Conservation (phyloP, 331 rosid genomes). For the Rosa hybrid region DNA sequence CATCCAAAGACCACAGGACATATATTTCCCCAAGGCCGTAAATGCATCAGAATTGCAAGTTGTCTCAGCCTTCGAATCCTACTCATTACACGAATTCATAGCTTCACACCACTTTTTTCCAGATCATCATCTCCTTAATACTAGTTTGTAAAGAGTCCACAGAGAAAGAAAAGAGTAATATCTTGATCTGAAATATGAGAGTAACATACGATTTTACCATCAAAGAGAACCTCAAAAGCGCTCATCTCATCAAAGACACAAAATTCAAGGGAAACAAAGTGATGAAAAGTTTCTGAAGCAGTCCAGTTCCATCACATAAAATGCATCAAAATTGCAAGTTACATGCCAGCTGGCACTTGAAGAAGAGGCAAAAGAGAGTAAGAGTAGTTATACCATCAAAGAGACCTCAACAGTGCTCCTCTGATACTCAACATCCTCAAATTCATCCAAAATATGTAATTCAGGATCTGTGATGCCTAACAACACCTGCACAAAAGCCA, state of each 20-base stretch:
- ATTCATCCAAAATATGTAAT: conserved; percentile 59
- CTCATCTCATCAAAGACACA: conserved; percentile 63
- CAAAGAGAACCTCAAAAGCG: conserved; percentile 50
- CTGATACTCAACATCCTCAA: conserved; percentile 82
- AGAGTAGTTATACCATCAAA: conserved; percentile 42
- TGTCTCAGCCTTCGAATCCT: background rate
- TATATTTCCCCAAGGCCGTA: background rate
- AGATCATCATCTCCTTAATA: too few species aligned
- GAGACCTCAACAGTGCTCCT: conserved; percentile 61
- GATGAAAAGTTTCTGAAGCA: background rate
- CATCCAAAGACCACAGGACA: background rate
- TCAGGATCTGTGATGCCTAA: conserved; percentile 66
- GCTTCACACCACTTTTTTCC: too few species aligned
- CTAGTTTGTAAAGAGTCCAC: too few species aligned
- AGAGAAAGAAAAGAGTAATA: background rate
- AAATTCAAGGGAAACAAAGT: conserved; percentile 23
- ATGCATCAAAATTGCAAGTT: background rate
- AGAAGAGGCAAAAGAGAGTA: background rate
- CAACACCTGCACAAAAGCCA: conserved; percentile 54
- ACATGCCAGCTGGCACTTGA: background rate
- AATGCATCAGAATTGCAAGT: background rate
- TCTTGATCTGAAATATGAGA: background rate
- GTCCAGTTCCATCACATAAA: background rate
- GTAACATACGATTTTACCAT: background rate
- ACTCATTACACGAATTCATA: background rate